A percentile compares a stretch with the other conserved stretches of the same genome.
These are phyloP conservation scores for Penicillium sp. DNA, from an alignment of 2,329 filamentous ascomycete genomes.

Conservation along the genomic window DNA sequence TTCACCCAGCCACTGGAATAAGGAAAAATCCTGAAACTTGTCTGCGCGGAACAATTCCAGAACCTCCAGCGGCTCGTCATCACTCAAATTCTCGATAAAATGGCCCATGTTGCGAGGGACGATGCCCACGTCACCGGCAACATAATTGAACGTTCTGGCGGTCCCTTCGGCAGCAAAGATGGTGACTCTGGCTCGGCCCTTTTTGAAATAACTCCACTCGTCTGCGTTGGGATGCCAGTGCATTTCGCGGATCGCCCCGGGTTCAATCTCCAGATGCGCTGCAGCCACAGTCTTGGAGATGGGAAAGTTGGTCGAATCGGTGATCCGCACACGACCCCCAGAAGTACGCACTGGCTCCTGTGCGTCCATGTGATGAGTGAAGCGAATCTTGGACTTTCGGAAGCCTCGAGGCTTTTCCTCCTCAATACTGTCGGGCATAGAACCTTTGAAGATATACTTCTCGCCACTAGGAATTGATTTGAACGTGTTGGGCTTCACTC, in stretches of 20 bases:
- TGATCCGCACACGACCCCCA: slow-evolving; percentile 64
- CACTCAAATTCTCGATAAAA: slow-evolving; percentile 69
- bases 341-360: slow-evolving; percentile 58
- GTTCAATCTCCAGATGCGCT: slow-evolving; percentile 62
- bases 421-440: slow-evolving; percentile 55
- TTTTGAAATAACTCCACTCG: slow-evolving; percentile 73
- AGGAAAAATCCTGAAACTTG: slow-evolving; percentile 64
- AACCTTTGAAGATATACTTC: slow-evolving; percentile 71
- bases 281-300: slow-evolving; percentile 67
- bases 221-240: slow-evolving; percentile 76
- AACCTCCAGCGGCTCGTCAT: slow-evolving; percentile 66
- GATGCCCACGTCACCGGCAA: slow-evolving; percentile 67
- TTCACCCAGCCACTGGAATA: slow-evolving; percentile 71
- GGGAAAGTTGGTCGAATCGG: slow-evolving; percentile 67
- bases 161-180: slow-evolving; percentile 65
- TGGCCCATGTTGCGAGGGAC: slow-evolving; percentile 71
- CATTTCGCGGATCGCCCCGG: slow-evolving; percentile 67
- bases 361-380: slow-evolving; percentile 63
- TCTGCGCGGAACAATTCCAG: slow-evolving; percentile 67
- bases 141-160: slow-evolving; percentile 68
- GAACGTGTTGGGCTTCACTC: slow-evolving; percentile 62
- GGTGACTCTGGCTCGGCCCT: slow-evolving; percentile 65
- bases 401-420: slow-evolving; percentile 58
- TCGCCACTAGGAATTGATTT: slow-evolving; percentile 56
- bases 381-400: slow-evolving; percentile 63